Base-by-base conservation (phyloP, 192 early-diverging fungal species). In the Cetraspora pellucida region DNA sequence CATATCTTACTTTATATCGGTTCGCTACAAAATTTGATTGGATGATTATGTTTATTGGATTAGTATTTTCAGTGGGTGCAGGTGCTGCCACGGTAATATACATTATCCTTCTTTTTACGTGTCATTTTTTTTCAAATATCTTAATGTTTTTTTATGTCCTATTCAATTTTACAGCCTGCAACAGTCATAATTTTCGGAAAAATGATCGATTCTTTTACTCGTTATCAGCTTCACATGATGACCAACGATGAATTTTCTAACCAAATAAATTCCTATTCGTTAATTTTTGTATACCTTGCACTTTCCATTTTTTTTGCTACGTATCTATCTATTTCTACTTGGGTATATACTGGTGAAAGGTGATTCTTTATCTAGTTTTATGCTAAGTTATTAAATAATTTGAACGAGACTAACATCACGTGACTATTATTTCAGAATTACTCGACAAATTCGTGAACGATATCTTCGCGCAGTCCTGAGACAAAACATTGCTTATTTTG, bases 401-500 rank as follows among this genome's bases (percentile, higher is more conserved):
- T 37, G 37, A 37, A 37, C 4, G 37, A 7, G 3, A 37, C 37
- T 37, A 37, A 37, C 37, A 37, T 37, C 37, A 37, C 37, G 37
- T 37, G 37, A 0, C 37, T 37, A 37, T 1, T 37, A n/a, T 37
- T 37, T 37, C 37, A 37, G 37, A 37, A 2, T 37, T 37, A 37
- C 37, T 37, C 37, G 37, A 37, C 37, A 37, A 37, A 37, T 95
- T 66, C 85, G 95, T 21, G 84, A 90, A 72, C 57, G 49, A 21
- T 96, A 95, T 72, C 86, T 94, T 43, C 78, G 81, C 17, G 78
- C 91, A 3, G 89, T 96, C 67, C 84, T 97, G 47, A 86, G 91
- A 52, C 95, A 96, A 81, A 90, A 96, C 21, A 88, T 93, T 64
- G 88, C 88, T 30, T 97, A 91, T 89, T 95, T 95, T 75, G 96